These are phyloP conservation scores for Ceratocystis colombiana DNA, from an alignment of 2,329 filamentous ascomycete species.

Conservation along the genomic window DNA sequence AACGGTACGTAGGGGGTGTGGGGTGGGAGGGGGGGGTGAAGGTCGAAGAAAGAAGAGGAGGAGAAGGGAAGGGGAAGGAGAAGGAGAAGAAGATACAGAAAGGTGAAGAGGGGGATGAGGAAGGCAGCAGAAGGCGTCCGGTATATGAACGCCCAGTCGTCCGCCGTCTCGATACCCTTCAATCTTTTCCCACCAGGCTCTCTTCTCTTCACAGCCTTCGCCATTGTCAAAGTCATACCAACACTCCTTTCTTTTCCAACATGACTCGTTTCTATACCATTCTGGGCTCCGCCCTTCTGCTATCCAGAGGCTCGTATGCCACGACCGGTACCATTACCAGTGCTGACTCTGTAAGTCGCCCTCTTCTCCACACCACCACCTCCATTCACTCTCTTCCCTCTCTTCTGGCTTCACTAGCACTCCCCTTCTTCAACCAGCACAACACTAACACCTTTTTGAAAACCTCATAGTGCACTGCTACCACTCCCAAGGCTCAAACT, in stretches of 20 bases:
- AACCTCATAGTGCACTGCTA: background rate
- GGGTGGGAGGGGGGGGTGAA: background rate
- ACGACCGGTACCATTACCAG: background rate
- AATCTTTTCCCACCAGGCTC: background rate
- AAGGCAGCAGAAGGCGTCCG: too few species aligned
- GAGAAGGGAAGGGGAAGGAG: background rate
- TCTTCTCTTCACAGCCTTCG: background rate
- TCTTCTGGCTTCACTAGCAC: too few species aligned
- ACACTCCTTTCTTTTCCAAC: background rate
- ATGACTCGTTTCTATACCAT: conserved; percentile 5
- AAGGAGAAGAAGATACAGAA: background rate
- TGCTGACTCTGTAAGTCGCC: background rate
- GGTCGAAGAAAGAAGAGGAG: background rate
- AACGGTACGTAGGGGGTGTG: background rate
- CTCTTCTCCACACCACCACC: background rate
- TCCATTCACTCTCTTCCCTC: background rate
- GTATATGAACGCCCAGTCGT: conserved; percentile 2
- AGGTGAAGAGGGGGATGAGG: background rate
- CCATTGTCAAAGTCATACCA: background rate
- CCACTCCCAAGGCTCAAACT: background rate
- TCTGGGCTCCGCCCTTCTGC: conserved; percentile 2
- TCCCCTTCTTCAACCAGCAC: too few species aligned
- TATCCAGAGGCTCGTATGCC: background rate
- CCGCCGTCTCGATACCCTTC: background rate
- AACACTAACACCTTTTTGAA: background rate